Base-by-base conservation (phyloP, 768 basidiomycete genomes). In the Infundibulicybe gibba region DNA sequence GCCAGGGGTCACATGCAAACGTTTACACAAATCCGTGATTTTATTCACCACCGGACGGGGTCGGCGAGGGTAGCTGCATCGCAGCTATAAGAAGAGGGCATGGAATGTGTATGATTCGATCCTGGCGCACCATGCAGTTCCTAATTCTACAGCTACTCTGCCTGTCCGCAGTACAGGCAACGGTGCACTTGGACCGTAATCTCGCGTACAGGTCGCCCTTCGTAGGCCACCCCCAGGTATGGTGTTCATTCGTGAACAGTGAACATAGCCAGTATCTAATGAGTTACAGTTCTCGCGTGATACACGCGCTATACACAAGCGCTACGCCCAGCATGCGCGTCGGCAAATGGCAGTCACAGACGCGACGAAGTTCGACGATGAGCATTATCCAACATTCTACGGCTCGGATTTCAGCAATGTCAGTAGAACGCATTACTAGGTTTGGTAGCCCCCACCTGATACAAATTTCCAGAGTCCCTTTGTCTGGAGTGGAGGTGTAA, bases 331-430 rank as follows among this genome's bases (percentile, higher is more conserved):
- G 75, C 48, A 59, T 56, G 25, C 25, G 25, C 25, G 25, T 25
- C 3, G 25, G 25, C 25, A 25, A 25, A 25, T 25, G 25, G 25
- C 25, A 3, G 25, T 25, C 3, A 61, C 55, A 3, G 64, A 67
- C 43, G 65, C 71, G 1, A 52, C 55, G 16, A 51, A 54, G n/a
- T 77, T 77, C 52, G 58, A 55, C 16, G 75, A 78, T 54, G 62
- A 69, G 13, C 70, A 71, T 45, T 78, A 78, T 52, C 69, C 71
- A 1, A 70, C 72, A 13, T 79, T 74, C 52, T 75, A 72, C 41
- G 73, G 74, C 3, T 61, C 61, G 10, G 73, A 77, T 45, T 74
- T 77, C 55, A 69, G 69, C 49, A 76, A 74, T 54, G 77, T 76
- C 44, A 54, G 61, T 11, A 12, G 30, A 20, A 4, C 19, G 13